Evolutionary conservation across 495 filamentous ascomycete species (phyloP), one percentile per base, ranked within the genome.

Genomic region (Penicillium waksmanii): DNA sequence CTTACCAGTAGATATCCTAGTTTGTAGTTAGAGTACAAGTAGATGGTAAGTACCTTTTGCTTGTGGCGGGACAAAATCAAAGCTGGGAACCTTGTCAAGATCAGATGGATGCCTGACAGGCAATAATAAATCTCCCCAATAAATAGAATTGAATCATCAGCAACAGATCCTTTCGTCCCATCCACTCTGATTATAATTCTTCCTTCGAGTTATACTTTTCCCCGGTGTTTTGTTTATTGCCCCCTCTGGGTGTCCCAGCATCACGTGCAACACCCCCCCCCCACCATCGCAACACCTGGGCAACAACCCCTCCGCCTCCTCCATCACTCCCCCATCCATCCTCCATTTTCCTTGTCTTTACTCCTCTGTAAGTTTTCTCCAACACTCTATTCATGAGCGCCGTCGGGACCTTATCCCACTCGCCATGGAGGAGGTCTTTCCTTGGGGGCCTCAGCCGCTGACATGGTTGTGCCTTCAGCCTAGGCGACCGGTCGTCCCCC

Each of bases 231-330:
- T 56, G 65, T 68, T 68, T 64, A 66, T 56, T 46, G 42, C 13
- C 43, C 42, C 44, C 44, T 54, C 57, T 48, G 51, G 46, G 60
- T 52, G 60, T 51, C 23, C 59, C 51, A 48, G 59, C 54, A 67
- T 73, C 75, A 77, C 73, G 75, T 76, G 75, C 64, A 57, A 59
- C 51, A 58, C 64, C 19, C 38, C 56, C 56, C 72, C 62, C 69
- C 70, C 64, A 66, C 64, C 57, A 66, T 66, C 65, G 65, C 67
- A 74, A 72, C 69, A 71, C 71, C 67, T 68, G 67, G 68, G 66
- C 70, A 69, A 73, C 66, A 69, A 68, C 72, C 66, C 67, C 73
- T 70, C 73, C 71, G 72, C 70, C 67, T 72, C 68, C 62, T 71
- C 70, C 70, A 70, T 60, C 51, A 61, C 63, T 64, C 66, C 17